Conservation (phyloP, 768 basidiomycete genomes). For the Lactarius tabidus region DNA sequence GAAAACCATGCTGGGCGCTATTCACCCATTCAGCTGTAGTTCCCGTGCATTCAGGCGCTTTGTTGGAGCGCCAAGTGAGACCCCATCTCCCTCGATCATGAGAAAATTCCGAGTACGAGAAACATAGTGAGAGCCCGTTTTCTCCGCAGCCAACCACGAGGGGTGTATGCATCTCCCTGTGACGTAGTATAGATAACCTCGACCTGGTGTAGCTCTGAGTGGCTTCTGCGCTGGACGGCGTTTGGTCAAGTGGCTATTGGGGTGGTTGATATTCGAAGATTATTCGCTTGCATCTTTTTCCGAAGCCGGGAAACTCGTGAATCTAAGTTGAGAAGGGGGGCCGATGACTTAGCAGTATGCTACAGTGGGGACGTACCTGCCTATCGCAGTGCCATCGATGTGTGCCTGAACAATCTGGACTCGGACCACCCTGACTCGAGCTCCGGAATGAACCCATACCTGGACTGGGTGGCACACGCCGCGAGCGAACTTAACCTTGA, state of each 20-base stretch:
- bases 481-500: neutral
- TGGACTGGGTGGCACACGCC: neutral
- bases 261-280: neutral
- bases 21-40: neutral
- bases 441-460: neutral
- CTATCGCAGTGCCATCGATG: neutral
- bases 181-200: neutral
- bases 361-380: neutral
- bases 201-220: neutral
- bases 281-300: neutral
- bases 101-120: neutral
- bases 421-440: neutral
- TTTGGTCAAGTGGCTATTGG: neutral
- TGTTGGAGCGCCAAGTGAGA: neutral
- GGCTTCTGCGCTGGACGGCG: neutral
- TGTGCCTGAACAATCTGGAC: neutral
- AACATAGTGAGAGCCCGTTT: neutral
- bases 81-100: neutral
- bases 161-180: neutral
- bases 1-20: constrained; percentile 13
- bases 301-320: neutral
- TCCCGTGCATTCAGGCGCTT: neutral
- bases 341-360: neutral
- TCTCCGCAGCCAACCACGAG: neutral
- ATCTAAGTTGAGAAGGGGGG: neutral